A percentile compares a stretch with the other conserved stretches of the same genome.
phyloP scores from a whole-genome alignment of 208 protist genomes.

The Acanthamoeba rhysodes region DNA sequence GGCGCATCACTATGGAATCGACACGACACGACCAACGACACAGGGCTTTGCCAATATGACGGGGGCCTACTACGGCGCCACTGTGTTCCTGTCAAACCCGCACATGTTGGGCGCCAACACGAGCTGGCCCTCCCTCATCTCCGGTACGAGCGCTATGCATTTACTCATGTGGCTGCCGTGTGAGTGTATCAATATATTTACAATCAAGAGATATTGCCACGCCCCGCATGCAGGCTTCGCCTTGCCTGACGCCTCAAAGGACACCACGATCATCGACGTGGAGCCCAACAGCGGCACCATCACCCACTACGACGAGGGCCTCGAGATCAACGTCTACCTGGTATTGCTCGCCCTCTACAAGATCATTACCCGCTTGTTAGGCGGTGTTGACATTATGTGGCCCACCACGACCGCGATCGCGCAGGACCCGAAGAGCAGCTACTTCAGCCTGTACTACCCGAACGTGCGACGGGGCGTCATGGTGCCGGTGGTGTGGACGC shows the following conservation, averaged over 20 bases:
- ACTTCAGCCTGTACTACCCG: constrained; percentile 52
- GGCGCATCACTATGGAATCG: too few species aligned
- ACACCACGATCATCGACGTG: constrained; percentile 61
- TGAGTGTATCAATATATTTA: too few species aligned
- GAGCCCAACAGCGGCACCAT: constrained; percentile 67
- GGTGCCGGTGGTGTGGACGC: constrained; percentile 50
- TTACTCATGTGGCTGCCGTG: background rate
- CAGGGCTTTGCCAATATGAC: constrained; percentile 66
- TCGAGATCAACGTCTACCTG: constrained; percentile 75
- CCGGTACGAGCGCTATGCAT: background rate
- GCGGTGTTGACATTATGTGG: too few species aligned
- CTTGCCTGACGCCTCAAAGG: background rate
- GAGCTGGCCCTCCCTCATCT: background rate
- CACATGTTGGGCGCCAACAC: constrained; percentile 68
- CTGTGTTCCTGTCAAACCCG: constrained; percentile 66
- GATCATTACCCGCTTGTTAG: too few species aligned
- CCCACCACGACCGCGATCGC: background rate
- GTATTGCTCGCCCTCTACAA: background rate
- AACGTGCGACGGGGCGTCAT: constrained; percentile 14
- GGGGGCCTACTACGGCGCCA: constrained; percentile 36
- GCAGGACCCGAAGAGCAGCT: constrained; percentile 44
- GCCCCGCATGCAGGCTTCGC: too few species aligned
- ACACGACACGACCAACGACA: background rate
- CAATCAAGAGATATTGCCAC: too few species aligned
- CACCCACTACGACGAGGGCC: constrained; percentile 62